Base-by-base conservation (phyloP, 2,329 filamentous ascomycete genomes). In the Pseudogymnoascus sp. region DNA sequence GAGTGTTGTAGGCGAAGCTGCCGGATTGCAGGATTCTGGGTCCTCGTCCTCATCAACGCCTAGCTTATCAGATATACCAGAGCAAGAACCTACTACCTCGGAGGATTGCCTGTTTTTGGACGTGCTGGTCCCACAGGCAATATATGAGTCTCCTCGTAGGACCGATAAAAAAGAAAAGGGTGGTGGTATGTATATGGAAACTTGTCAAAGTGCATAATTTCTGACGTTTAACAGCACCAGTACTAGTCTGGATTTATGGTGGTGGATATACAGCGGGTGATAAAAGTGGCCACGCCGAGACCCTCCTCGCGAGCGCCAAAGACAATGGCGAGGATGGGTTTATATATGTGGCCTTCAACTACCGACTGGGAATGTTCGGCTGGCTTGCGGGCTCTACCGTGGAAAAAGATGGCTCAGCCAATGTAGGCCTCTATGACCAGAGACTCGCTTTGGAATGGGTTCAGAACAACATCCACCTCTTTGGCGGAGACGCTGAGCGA, bases 401-500 rank as follows among this genome's bases (percentile, higher is more conserved):
- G 41, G 72, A 75, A 35, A 65, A 60, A 7, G 70, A 76, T 63
- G 79, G 77, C 3, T 73, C 72, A 2, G 71, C 77, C 2, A 83
- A 83, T 65, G 76, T 75, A 6, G 81, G 75, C 2, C 70, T 83
- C 0, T 72, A 77, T 57, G 81, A 84, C 62, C 82, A 85, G 67
- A 74, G 79, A 9, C 72, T 82, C 15, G 81, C 80, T 18, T 71
- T 86, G 6, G 73, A 83, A 65, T 86, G 83, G 83, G 75, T 85
- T 3, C 76, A 80, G 60, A 67, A 77, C 35, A 72, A 82, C 62
- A 82, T 84, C 61, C 71, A 78, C 65, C 69, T 76, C 8, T 85
- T 84, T 65, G 81, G 82, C 7, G 82, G 82, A 11, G 77, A 84
- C 66, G 70, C 75, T 2, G 68, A 73, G 2, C 72, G 74, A n/a